Conservation (phyloP, 2,329 filamentous ascomycete genomes). For the Curvularia sp. region DNA sequence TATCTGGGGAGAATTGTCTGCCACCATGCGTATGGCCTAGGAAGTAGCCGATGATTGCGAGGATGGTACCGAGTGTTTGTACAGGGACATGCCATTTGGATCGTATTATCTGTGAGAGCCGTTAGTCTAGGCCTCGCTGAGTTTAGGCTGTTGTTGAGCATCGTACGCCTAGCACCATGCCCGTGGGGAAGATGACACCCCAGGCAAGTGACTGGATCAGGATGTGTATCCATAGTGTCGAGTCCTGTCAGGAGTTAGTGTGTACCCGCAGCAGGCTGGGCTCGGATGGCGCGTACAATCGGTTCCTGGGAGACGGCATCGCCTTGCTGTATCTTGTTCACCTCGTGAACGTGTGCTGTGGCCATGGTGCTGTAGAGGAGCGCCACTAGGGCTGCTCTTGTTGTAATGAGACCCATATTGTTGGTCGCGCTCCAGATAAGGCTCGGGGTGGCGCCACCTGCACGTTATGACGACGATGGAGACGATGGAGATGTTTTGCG, state of each 20-base stretch:
- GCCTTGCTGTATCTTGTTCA: slow-evolving; percentile 51
- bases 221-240: slow-evolving; percentile 92
- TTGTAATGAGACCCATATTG: slow-evolving; percentile 23
- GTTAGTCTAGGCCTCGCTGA: not conserved
- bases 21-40: slow-evolving; percentile 91
- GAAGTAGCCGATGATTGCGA: slow-evolving; percentile 86
- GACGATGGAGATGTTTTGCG: slow-evolving; percentile 19
- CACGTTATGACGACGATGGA: slow-evolving; percentile 9
- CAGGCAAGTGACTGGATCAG: slow-evolving; percentile 85
- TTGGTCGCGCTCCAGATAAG: slow-evolving; percentile 10
- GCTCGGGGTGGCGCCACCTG: slow-evolving; percentile 11
- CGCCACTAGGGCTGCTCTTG: slow-evolving; percentile 26
- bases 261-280: not conserved
- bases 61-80: slow-evolving; percentile 74
- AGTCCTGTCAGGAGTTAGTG: slow-evolving; percentile 62
- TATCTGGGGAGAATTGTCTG: slow-evolving; percentile 72
- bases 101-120: slow-evolving; percentile 73
- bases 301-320: slow-evolving; percentile 48
- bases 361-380: slow-evolving; percentile 38
- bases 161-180: slow-evolving; percentile 92
- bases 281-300: slow-evolving; percentile 37
- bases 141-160: too few species aligned
- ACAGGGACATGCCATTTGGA: slow-evolving; percentile 94
- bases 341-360: slow-evolving; percentile 52
- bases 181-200: slow-evolving; percentile 89